Conservation (phyloP, 2,329 filamentous ascomycete genomes). For the Fusarium sublunatum region DNA sequence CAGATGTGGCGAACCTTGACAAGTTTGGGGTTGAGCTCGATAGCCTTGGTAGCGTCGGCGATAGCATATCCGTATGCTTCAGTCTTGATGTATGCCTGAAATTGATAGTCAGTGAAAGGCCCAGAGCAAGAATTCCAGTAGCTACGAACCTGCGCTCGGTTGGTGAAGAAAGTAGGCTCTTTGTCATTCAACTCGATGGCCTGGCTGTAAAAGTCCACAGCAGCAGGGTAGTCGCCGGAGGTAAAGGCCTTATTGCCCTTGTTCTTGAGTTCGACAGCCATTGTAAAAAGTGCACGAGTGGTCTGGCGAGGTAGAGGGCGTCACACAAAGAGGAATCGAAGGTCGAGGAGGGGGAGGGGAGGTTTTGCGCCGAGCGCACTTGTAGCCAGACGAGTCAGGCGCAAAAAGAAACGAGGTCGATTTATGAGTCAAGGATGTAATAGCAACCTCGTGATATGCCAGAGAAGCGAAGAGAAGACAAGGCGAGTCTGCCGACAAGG, state of each 20-base stretch:
- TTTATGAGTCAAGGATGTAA: constrained; percentile 3
- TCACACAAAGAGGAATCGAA: constrained; percentile 15
- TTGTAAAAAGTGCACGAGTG: constrained; percentile 58
- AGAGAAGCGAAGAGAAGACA: constrained; percentile 21
- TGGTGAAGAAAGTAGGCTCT: constrained; percentile 92
- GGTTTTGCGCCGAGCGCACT: constrained; percentile 42
- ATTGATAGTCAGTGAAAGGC: constrained; percentile 41
- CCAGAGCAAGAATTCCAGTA: constrained; percentile 26
- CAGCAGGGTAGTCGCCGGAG: constrained; percentile 84
- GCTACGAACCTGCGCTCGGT: constrained; percentile 85
- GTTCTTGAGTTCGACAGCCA: constrained; percentile 87
- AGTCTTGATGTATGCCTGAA: constrained; percentile 90
- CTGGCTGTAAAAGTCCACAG: constrained; percentile 85
- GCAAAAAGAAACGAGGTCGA: constrained; percentile 14
- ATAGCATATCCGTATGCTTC: constrained; percentile 96
- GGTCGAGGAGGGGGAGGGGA: constrained; percentile 28
- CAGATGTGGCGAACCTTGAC: constrained; percentile 74
- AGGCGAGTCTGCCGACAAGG: constrained; percentile 27
- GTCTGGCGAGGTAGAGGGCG: constrained; percentile 4
- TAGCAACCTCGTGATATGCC: constrained; percentile 18
- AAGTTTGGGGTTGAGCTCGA: constrained; percentile 88
- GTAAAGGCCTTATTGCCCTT: constrained; percentile 95
- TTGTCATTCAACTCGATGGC: constrained; percentile 86
- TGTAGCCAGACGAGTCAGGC: constrained; percentile 19
- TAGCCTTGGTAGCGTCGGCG: constrained; percentile 87